These are phyloP conservation scores for Boechera divaricarpa DNA, from an alignment of 345 rosid genomes.

Conservation along the genomic window DNA sequence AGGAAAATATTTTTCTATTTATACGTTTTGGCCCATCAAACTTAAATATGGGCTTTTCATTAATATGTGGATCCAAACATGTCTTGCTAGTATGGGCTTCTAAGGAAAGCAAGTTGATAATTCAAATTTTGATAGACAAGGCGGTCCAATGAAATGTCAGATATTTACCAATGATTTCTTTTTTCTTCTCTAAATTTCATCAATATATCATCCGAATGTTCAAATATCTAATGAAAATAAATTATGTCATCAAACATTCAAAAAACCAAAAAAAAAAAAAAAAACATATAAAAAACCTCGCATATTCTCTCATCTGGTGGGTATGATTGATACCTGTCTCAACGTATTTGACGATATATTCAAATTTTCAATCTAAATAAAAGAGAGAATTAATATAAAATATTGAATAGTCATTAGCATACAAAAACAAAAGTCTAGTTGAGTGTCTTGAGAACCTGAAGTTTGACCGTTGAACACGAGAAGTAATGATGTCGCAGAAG, in stretches of 20 bases:
- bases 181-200: neutral
- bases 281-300: neutral
- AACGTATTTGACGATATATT: conserved; percentile 14
- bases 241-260: conserved; percentile 10
- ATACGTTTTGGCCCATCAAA: conserved; percentile 2
- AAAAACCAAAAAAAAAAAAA: neutral
- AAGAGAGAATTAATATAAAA: neutral
- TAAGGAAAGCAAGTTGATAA: neutral
- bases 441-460: conserved; percentile 27
- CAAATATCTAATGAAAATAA: neutral
- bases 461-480: conserved; percentile 47
- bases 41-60: conserved; percentile 4
- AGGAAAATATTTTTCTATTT: neutral
- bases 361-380: neutral
- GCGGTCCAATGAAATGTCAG: conserved; percentile 4
- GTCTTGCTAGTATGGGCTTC: conserved; percentile 11
- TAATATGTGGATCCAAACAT: neutral
- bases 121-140: neutral
- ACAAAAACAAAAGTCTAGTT: conserved; percentile 14
- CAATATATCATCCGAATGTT: conserved; percentile 3
- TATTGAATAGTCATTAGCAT: conserved; percentile 11
- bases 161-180: neutral
- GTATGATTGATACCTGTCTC: conserved; percentile 1
- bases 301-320: neutral
- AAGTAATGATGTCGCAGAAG: conserved; percentile 35